Evolutionary conservation across 208 protist species (phyloP), one percentile per base, ranked within the genome.

Genomic region (Leishmania aethiopica): DNA sequence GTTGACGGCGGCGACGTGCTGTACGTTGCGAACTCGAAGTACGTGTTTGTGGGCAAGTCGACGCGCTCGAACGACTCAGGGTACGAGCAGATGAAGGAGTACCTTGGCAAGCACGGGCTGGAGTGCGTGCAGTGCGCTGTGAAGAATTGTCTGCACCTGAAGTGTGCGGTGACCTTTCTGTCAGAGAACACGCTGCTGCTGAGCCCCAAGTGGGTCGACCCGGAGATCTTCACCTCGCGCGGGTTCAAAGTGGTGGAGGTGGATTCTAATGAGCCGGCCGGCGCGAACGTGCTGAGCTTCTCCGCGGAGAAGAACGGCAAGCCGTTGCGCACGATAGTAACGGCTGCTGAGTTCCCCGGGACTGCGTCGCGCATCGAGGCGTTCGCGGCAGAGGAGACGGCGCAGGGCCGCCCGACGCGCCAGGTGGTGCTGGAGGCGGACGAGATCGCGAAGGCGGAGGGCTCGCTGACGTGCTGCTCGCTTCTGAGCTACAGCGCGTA

Each of bases 401-500:
- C 80, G 35, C 81, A 77, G 4, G 87, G 89, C 71, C 80, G 85
- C 64, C 79, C 84, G 45, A 89, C 84, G 57, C 82, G 78, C 42
- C 81, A 86, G 62, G 67, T 90, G 25, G 11, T 84, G 80, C 60
- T 88, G 62, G 71, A 84, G 80, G 83, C 86, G 71, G 86, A 90
- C 73, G 88, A 92, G 82, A 86, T 90, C 78, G 88, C 85, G 72
- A 92, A 92, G 83, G 89, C 89, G 51, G 89, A 92, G 84, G 89
- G 89, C 37, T 83, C 86, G 62, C 78, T 92, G 57, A 90, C 89
- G 76, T 92, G 87, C 83, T 87, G 83, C 79, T 92, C 89, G 40
- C 83, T 92, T 64, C 84, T 92, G 55, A 85, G 86, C 81, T 92
- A 90, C 85, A 78, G 71, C 75, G 77, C 80, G 15, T 84, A 84